These are phyloP conservation scores for Blastocystis sp. DNA, from an alignment of 352 stramenopile genomes.

Conservation along the genomic window DNA sequence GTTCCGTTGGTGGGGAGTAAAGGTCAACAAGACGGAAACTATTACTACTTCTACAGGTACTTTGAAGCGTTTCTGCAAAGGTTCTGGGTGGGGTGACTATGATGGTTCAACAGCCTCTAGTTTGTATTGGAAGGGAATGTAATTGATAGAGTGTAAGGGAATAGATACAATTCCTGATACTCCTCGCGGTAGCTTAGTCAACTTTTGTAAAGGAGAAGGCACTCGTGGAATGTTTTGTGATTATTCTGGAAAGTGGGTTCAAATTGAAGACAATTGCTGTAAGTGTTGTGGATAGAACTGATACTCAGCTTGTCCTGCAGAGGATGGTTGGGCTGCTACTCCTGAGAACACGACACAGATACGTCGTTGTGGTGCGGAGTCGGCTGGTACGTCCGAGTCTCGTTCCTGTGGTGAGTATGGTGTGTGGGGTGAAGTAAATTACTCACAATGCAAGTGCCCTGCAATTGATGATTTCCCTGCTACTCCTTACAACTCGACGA, in stretches of 20 bases:
- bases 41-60: neutral
- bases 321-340: neutral
- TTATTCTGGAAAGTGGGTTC: constrained; percentile 33
- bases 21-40: constrained; percentile 8
- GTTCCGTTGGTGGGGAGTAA: constrained; percentile 38
- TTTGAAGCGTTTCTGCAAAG: constrained; percentile 50
- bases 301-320: neutral
- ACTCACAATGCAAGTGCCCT: neutral
- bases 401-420: neutral
- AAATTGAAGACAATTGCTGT: constrained; percentile 8
- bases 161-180: neutral
- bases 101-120: constrained; percentile 19
- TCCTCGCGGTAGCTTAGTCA: neutral
- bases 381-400: no score
- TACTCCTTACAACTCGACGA: neutral
- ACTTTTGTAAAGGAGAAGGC: constrained; percentile 23
- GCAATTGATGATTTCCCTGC: neutral
- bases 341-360: neutral
- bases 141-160: constrained; percentile 43
- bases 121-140: neutral
- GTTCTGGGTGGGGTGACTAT: constrained; percentile 31
- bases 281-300: neutral
- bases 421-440: constrained; percentile 1
- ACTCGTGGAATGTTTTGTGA: neutral
- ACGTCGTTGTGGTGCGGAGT: neutral